These are phyloP conservation scores for Cryptomeria japonica DNA, from an alignment of 75 land plant genomes.

Conservation along the genomic window DNA sequence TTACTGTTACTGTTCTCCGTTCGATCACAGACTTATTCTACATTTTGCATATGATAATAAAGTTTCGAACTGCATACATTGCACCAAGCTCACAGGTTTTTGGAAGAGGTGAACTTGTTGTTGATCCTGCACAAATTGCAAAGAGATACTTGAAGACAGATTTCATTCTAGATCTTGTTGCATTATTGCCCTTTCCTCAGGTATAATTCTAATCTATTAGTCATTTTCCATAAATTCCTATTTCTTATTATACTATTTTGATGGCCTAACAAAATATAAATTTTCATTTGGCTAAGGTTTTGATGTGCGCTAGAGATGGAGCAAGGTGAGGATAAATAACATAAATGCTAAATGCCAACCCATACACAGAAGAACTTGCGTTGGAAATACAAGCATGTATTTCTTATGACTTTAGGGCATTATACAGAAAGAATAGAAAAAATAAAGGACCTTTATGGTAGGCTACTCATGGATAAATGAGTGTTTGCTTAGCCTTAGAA, in stretches of 20 bases:
- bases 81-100: slow-evolving; percentile 73
- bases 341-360: neutral
- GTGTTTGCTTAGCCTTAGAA: neutral
- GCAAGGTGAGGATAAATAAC: neutral
- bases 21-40: slow-evolving; percentile 60
- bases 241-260: neutral
- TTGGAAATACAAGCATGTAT: neutral
- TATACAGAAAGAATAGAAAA: neutral
- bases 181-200: slow-evolving; percentile 81
- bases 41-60: slow-evolving; percentile 54
- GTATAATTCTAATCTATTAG: slow-evolving; percentile 12
- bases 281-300: neutral
- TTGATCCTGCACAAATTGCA: slow-evolving; percentile 58
- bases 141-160: slow-evolving; percentile 52
- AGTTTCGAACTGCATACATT: slow-evolving; percentile 78
- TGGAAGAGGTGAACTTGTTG: slow-evolving; percentile 87
- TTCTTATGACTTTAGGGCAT: neutral
- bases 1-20: slow-evolving; percentile 51
- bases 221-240: neutral
- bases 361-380: neutral
- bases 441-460: neutral
- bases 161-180: slow-evolving; percentile 60
- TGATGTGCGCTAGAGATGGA: neutral
- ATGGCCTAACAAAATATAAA: neutral
- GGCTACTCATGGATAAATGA: no score